Base-by-base conservation (phyloP, 352 stramenopile species). In the Phytophthora foliorum region DNA sequence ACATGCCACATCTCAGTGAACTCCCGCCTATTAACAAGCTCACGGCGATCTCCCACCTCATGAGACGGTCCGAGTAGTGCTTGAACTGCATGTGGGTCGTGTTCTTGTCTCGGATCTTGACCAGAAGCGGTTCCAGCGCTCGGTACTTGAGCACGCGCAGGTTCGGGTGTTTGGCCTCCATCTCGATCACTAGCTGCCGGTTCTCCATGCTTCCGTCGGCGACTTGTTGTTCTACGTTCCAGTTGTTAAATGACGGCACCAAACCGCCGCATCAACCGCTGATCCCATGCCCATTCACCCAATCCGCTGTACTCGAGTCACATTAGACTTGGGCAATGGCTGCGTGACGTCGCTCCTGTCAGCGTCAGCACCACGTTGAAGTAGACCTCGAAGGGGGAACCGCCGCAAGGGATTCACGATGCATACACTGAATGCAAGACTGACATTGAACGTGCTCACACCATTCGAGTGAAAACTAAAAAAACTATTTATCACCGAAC, bases 1-100 rank as follows among this genome's bases (percentile, higher is more conserved):
- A 32, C 58, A 45, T 14, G 3, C 7, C 39, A 45, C 17, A 13
- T 3, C 13, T 19, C 13, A 41, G 34, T 41, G 34, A 41, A 24
- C 39, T 24, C n/a, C n/a, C 6, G n/a, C 4, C 17, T 22, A n/a
- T n/a, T n/a, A 45, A 45, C n/a, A 45, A 24, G 3, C 1, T 45
- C 10, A 22, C 38, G 38, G 4, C 16, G 38, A 21, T 6, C 6
- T 21, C 22, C 31, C 39, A 91, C 84, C 71, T 68, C 84, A 93
- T 90, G 71, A 93, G 70, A 2, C 84, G 84, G 60, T 93, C 84
- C n/a, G 84, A 75, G 57, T 84, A 90, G 62, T 85, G 77, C 76
- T 91, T 91, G 72, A 93, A 93, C 58, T 90, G 69, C 57, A 73
- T 78, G 52, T 90, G 81, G 25, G 70, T 60, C 67, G 82, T 90